Evolutionary conservation across 805 yeast genomes (phyloP).

Genomic region (Spathaspora hagerdaliae): DNA sequence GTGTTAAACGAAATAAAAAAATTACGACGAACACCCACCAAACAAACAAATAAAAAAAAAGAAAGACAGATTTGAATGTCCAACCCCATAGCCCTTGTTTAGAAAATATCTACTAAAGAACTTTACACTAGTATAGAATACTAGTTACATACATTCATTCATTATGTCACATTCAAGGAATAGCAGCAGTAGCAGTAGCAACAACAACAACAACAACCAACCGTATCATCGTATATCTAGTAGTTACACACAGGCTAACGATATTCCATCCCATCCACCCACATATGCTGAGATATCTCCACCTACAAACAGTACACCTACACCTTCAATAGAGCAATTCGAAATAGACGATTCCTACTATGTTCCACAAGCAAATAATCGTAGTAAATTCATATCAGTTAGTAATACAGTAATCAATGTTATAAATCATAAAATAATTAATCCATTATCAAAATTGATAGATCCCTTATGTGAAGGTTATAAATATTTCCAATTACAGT

Average conservation of each 20-base stretch:
- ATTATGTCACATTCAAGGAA: too few relatives aligned
- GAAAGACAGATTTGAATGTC: too few relatives aligned
- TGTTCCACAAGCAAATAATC: not conserved
- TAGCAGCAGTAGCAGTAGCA: not conserved
- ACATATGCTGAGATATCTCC: conserved; percentile 9
- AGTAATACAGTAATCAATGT: not conserved
- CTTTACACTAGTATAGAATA: too few relatives aligned
- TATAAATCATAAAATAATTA: conserved; percentile 22
- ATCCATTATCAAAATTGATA: conserved; percentile 41
- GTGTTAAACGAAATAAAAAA: too few relatives aligned
- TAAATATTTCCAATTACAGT: conserved; percentile 34
- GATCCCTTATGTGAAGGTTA: conserved; percentile 53
- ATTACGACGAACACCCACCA: too few relatives aligned
- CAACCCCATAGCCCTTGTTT: too few relatives aligned
- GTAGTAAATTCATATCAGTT: not conserved
- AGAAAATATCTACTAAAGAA: too few relatives aligned
- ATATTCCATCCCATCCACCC: conserved; percentile 13
- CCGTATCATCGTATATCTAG: not conserved
- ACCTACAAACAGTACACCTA: not conserved
- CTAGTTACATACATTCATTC: too few relatives aligned
- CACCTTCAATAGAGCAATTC: conserved; percentile 25
- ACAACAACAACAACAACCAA: not conserved
- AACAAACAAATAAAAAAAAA: too few relatives aligned
- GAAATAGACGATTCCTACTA: conserved; percentile 31
- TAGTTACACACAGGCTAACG: not conserved